These are phyloP conservation scores for Fonsecaea pugnacius DNA, from an alignment of 2,329 filamentous ascomycete genomes.

Conservation along the genomic window DNA sequence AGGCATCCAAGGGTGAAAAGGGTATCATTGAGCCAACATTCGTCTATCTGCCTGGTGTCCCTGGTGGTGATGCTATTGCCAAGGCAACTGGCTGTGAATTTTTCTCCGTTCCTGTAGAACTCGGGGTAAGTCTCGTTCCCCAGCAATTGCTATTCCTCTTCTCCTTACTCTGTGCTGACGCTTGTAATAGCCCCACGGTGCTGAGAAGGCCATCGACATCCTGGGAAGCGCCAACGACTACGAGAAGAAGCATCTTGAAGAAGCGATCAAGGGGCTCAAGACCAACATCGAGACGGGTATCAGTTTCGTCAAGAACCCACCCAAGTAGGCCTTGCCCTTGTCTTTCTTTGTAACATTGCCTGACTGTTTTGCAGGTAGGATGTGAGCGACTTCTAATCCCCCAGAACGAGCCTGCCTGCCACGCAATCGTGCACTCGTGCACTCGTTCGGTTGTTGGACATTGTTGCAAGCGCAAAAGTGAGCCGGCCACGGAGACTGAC, in stretches of 20 bases:
- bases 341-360: constrained; percentile 31
- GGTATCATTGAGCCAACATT: constrained; percentile 93
- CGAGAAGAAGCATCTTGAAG: constrained; percentile 85
- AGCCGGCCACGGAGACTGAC: constrained; percentile 32
- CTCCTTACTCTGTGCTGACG: constrained; percentile 38
- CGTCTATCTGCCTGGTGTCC: constrained; percentile 89
- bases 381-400: constrained; percentile 31
- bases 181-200: constrained; percentile 71
- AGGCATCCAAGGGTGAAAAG: constrained; percentile 84
- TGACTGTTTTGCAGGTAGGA: constrained; percentile 35
- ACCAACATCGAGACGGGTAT: constrained; percentile 95
- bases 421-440: background rate
- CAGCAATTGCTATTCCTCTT: constrained; percentile 2
- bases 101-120: constrained; percentile 95
- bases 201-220: constrained; percentile 81
- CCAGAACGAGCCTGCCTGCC: constrained; percentile 35
- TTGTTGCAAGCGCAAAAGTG: constrained; percentile 16
- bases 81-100: constrained; percentile 86
- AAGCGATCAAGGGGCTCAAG: constrained; percentile 76
- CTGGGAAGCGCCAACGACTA: constrained; percentile 76
- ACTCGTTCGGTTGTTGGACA: background rate
- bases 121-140: constrained; percentile 71
- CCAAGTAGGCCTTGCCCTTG: constrained; percentile 43
- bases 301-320: constrained; percentile 83
- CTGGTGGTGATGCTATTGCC: constrained; percentile 81